phyloP scores from a whole-genome alignment of 768 basidiomycete species.

The Rhodotorula paludigena region DNA sequence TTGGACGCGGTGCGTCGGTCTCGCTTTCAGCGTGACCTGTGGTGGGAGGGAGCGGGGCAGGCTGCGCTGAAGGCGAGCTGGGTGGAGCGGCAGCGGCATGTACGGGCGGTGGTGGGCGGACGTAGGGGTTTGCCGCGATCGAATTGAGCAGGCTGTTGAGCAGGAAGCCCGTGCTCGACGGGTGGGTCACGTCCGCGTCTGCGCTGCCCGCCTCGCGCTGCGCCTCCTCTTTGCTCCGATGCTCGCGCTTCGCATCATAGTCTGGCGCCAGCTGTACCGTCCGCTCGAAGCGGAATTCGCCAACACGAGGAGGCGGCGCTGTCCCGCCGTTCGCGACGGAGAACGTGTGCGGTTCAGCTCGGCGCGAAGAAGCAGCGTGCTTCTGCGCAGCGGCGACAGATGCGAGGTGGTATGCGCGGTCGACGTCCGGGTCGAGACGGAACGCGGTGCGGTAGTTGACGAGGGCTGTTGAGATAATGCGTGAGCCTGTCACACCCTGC shows the following conservation, averaged over 20 bases:
- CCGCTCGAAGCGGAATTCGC: conserved; percentile 35
- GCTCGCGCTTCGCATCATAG: conserved; percentile 36
- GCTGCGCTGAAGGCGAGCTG: neutral
- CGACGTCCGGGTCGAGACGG: conserved; percentile 40
- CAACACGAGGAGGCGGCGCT: neutral
- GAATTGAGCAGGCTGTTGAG: conserved; percentile 27
- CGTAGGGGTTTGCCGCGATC: conserved; percentile 38
- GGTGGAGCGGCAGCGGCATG: neutral
- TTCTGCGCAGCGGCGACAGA: conserved; percentile 14
- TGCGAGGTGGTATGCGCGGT: conserved; percentile 35
- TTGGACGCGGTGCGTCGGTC: neutral
- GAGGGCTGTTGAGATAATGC: conserved; percentile 13
- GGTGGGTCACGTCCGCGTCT: conserved; percentile 27
- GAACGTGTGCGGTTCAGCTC: neutral
- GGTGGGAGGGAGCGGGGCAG: neutral
- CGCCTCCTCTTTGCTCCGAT: conserved; percentile 27
- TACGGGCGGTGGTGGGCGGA: conserved; percentile 11
- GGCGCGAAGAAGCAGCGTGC: neutral
- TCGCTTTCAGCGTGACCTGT: too few relatives aligned
- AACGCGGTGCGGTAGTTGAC: conserved; percentile 34
- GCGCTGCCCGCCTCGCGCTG: conserved; percentile 28
- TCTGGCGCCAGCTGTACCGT: conserved; percentile 40
- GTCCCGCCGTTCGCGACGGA: neutral
- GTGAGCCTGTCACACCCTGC: neutral
- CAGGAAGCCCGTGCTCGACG: conserved; percentile 23